Conservation (phyloP, 805 yeast genomes). For the Komagataella pseudopastoris region DNA sequence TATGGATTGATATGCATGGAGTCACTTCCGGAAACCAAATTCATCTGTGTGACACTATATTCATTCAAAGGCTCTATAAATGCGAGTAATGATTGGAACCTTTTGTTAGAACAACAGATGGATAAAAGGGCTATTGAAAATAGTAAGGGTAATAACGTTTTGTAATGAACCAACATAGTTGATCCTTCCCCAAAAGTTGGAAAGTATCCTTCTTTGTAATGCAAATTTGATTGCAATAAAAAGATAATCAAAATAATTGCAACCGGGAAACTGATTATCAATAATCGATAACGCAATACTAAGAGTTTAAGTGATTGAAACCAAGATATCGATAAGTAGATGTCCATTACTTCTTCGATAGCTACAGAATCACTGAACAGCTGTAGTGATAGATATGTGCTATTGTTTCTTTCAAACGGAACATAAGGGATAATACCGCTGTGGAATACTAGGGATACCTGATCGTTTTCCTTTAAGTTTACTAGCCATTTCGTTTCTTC, state of each 20-base stretch:
- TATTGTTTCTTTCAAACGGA: slow-evolving; percentile 13
- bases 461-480: slow-evolving; percentile 25
- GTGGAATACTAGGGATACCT: slow-evolving; percentile 33
- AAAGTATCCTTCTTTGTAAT: slow-evolving; percentile 22
- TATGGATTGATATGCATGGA: slow-evolving; percentile 36
- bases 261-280: slow-evolving; percentile 57
- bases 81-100: slow-evolving; percentile 24
- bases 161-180: slow-evolving; percentile 18
- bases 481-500: slow-evolving; percentile 77
- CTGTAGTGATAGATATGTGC: slow-evolving; percentile 22
- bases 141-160: slow-evolving; percentile 13
- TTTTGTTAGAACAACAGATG: slow-evolving; percentile 19
- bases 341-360: slow-evolving; percentile 21
- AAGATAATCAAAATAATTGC: slow-evolving; percentile 39
- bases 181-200: slow-evolving; percentile 35
- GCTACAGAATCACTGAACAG: slow-evolving; percentile 30
- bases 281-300: slow-evolving; percentile 65
- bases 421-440: slow-evolving; percentile 46
- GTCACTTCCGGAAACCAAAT: slow-evolving; percentile 19
- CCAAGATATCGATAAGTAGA: slow-evolving; percentile 35
- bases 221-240: slow-evolving; percentile 38
- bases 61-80: slow-evolving; percentile 40
- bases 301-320: slow-evolving; percentile 51
- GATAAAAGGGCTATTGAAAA: slow-evolving; percentile 21
- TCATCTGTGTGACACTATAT: slow-evolving; percentile 29